Conservation (phyloP, 176 grass and related monocot genomes). For the Phoenix dactylifera region DNA sequence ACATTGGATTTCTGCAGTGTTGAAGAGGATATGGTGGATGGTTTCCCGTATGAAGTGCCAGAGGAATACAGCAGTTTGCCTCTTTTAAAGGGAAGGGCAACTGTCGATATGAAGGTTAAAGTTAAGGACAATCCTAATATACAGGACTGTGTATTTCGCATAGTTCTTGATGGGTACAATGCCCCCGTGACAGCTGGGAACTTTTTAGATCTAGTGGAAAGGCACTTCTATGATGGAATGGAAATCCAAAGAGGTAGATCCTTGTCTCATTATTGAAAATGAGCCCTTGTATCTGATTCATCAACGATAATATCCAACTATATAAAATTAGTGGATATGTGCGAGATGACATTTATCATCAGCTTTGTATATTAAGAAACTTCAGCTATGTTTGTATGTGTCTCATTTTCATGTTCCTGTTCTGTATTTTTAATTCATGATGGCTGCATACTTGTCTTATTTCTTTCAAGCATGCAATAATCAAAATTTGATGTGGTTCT, state of each 20-base stretch:
- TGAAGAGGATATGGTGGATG: conserved; percentile 99
- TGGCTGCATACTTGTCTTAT: too few relatives aligned
- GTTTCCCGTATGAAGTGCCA: conserved; percentile 83
- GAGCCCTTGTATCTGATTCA: neutral
- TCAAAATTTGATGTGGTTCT: conserved; percentile 18
- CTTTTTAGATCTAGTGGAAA: conserved; percentile 84
- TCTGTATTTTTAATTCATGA: too few relatives aligned
- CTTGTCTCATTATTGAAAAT: too few relatives aligned
- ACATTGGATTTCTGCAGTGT: conserved; percentile 98
- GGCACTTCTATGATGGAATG: conserved; percentile 98
- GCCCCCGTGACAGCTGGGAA: conserved; percentile 87
- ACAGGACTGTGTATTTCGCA: conserved; percentile 78
- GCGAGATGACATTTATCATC: too few relatives aligned
- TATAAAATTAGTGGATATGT: neutral
- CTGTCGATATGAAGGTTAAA: conserved; percentile 98
- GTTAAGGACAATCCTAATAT: conserved; percentile 90
- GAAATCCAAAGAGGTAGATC: conserved; percentile 83
- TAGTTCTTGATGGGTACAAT: conserved; percentile 96
- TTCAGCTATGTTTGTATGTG: too few relatives aligned
- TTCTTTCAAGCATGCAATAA: too few relatives aligned
- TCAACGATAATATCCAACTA: neutral
- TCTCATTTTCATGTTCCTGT: too few relatives aligned
- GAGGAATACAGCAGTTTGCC: conserved; percentile 88
- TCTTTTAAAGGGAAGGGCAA: conserved; percentile 89
- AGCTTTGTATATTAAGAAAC: too few relatives aligned